These are phyloP conservation scores for Penicillium sp. DNA, from an alignment of 2,329 filamentous ascomycete genomes.

Conservation along the genomic window DNA sequence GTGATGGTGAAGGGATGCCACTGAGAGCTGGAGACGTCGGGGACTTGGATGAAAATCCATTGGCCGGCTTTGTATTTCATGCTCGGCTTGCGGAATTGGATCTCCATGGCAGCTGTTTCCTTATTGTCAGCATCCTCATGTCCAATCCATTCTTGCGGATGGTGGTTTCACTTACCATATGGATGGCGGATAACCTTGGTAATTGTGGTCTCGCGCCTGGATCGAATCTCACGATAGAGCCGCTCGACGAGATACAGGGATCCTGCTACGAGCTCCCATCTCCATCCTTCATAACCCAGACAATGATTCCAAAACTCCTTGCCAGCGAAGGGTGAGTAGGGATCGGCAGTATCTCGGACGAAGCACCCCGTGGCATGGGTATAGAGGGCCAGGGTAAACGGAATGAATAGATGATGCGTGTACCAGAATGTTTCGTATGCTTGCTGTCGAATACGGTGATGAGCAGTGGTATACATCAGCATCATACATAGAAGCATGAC, in stretches of 20 bases:
- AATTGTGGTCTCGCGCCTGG: slow-evolving; percentile 80
- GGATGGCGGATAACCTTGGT: slow-evolving; percentile 93
- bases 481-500: slow-evolving; percentile 99
- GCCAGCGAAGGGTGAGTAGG: slow-evolving; percentile 81
- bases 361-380: slow-evolving; percentile 96
- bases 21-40: slow-evolving; percentile 81
- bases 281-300: slow-evolving; percentile 92
- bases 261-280: slow-evolving; percentile 89
- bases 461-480: slow-evolving; percentile 94
- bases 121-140: not conserved
- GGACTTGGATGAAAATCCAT: slow-evolving; percentile 95
- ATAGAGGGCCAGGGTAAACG: slow-evolving; percentile 89
- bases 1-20: slow-evolving; percentile 99
- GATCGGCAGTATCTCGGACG: slow-evolving; percentile 73
- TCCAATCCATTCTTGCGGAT: not conserved
- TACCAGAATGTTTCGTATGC: slow-evolving; percentile 99
- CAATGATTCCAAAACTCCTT: slow-evolving; percentile 85
- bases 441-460: slow-evolving; percentile 90
- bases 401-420: slow-evolving; percentile 96
- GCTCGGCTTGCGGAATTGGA: slow-evolving; percentile 92
- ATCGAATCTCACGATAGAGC: slow-evolving; percentile 84
- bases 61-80: slow-evolving; percentile 99
- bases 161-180: slow-evolving; percentile 62
- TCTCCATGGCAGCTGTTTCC: slow-evolving; percentile 79
- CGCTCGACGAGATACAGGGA: slow-evolving; percentile 83